A percentile compares a stretch with the other conserved stretches of the same genome.
phyloP scores from a whole-genome alignment of 306 rosid species.

The Pyrus pyrifolia region DNA sequence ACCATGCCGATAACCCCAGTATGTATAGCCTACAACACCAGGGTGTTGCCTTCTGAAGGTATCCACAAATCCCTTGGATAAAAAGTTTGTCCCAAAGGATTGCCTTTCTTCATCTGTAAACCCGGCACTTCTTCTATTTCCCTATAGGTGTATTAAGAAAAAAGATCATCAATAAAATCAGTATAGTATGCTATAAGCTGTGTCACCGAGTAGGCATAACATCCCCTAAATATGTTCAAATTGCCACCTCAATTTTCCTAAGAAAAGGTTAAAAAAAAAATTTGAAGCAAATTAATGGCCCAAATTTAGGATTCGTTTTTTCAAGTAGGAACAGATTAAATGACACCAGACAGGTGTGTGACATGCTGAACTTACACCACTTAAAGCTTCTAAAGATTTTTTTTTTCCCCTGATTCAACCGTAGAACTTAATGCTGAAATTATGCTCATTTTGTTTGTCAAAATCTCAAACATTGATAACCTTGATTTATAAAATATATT shows the following conservation, averaged over 20 bases:
- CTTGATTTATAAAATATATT: not conserved
- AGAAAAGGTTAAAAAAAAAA: not conserved
- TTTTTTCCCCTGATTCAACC: not conserved
- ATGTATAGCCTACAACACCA: slow-evolving; percentile 80
- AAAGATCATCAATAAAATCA: not conserved
- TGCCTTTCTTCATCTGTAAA: slow-evolving; percentile 88
- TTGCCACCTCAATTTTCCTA: not conserved
- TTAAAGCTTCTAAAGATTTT: not conserved
- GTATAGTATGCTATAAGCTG: not conserved
- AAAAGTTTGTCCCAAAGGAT: slow-evolving; percentile 68
- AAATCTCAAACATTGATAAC: not conserved
- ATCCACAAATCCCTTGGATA: slow-evolving; percentile 78
- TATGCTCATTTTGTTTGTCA: not conserved
- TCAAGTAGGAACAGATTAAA: not conserved
- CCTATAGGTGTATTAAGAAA: slow-evolving; percentile 34
- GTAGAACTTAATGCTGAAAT: not conserved
- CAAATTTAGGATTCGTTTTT: not conserved
- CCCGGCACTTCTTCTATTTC: slow-evolving; percentile 90
- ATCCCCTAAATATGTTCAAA: not conserved
- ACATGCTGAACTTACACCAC: not conserved
- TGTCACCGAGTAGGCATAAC: not conserved
- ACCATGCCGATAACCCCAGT: slow-evolving; percentile 92
- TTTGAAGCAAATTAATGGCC: not conserved
- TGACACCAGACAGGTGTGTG: not conserved
- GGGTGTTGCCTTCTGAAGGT: slow-evolving; percentile 87